phyloP scores from a whole-genome alignment of 139 green algal species.

The Chlamydomonas eustigma region DNA sequence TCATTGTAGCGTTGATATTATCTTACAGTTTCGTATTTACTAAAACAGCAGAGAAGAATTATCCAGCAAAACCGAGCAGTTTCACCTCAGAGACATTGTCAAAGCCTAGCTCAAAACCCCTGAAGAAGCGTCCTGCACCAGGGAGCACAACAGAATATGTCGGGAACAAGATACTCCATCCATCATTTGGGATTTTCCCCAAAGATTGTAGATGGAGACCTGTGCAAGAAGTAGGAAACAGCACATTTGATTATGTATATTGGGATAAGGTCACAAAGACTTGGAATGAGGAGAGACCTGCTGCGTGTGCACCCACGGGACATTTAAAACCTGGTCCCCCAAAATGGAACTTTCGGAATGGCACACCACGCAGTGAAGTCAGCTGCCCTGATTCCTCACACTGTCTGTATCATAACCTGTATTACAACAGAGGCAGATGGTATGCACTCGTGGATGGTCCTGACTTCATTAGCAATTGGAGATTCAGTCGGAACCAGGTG shows the following conservation, averaged over 20 bases:
- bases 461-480: slow-evolving; percentile 30
- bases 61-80: too few species aligned
- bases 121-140: too few species aligned
- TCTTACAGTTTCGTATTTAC: too few species aligned
- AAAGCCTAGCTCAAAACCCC: too few species aligned
- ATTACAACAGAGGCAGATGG: slow-evolving; percentile 78
- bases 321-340: slow-evolving; percentile 16
- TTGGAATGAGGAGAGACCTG: slow-evolving; percentile 49
- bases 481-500: slow-evolving; percentile 51
- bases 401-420: slow-evolving; percentile 47
- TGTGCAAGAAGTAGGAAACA: slow-evolving; percentile 21
- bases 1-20: too few species aligned
- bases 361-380: slow-evolving; percentile 56
- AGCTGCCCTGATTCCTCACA: slow-evolving; percentile 26
- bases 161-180: slow-evolving; percentile 24
- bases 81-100: too few species aligned
- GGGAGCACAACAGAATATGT: not conserved
- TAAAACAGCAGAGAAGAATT: too few species aligned
- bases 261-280: slow-evolving; percentile 34
- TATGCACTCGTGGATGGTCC: slow-evolving; percentile 12
- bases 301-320: slow-evolving; percentile 43
- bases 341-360: slow-evolving; percentile 41
- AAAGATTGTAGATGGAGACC: slow-evolving; percentile 66
- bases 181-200: slow-evolving; percentile 60
- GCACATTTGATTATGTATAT: slow-evolving; percentile 49